A percentile compares a stretch with the other conserved stretches of the same genome.
Conservation (phyloP, 768 basidiomycete species). For the Podaxis pistillaris region DNA sequence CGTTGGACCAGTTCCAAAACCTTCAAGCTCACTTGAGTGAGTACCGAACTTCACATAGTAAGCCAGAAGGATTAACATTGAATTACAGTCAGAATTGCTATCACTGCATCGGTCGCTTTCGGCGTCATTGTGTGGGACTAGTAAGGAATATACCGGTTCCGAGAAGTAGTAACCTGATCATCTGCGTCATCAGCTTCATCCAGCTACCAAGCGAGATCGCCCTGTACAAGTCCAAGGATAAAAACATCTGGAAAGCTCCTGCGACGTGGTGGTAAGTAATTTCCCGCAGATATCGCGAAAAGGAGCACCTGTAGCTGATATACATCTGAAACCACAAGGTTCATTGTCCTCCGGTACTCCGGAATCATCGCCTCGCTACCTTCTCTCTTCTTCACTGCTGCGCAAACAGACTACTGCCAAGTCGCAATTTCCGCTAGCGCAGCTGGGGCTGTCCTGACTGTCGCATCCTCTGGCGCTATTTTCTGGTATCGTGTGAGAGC, state of each 20-base stretch:
- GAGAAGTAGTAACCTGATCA: neutral
- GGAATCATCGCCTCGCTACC: conserved; percentile 10
- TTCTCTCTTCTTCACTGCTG: conserved; percentile 7
- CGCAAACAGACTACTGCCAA: conserved; percentile 1
- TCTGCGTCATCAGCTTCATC: neutral
- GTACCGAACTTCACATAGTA: neutral
- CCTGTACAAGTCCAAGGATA: conserved; percentile 2
- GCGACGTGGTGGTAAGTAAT: conserved; percentile 7
- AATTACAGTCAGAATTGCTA: conserved; percentile 5
- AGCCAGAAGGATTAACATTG: too few relatives aligned
- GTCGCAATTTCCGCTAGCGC: neutral
- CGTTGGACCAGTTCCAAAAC: conserved; percentile 1
- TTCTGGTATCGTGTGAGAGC: conserved; percentile 10
- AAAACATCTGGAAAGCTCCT: conserved; percentile 5
- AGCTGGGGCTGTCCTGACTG: conserved; percentile 4
- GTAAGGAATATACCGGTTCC: neutral
- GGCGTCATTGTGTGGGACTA: conserved; percentile 11
- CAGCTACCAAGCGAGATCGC: conserved; percentile 10
- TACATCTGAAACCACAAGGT: neutral
- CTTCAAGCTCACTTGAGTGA: conserved; percentile 5
- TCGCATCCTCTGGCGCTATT: conserved; percentile 9
- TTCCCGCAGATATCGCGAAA: neutral
- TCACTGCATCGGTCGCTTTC: conserved; percentile 6
- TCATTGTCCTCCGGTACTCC: conserved; percentile 7
- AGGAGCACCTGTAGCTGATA: neutral